Base-by-base conservation (phyloP, 371 early-diverging fungal species). In the Mortierella sp. region DNA sequence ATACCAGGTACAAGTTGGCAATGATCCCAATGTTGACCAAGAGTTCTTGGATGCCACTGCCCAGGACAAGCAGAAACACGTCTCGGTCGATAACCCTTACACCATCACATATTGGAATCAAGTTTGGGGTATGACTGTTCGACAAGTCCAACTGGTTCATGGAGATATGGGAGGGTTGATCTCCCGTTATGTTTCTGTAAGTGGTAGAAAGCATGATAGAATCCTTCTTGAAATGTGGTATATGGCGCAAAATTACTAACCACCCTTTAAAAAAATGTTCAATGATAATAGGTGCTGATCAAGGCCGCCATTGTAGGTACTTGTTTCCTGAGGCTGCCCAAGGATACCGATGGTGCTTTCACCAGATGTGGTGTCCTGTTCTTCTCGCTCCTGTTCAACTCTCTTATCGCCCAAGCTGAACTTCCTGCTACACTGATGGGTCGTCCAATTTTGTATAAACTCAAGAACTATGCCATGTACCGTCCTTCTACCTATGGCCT, bases 351-450 rank as follows among this genome's bases (percentile, higher is more conserved):
- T 17, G 91, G 92, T 56, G 89, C 90, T 37, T 91, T 92, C 72
- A 86, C 89, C 5, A 89, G 95, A 34, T 92, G 92, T 31, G 93
- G 93, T 78, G 91, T 88, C 23, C 65, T 88, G 43, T 86, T 86
- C 67, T 83, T 83, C 43, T 72, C 87, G 12, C 80, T 87, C 31
- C 63, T 89, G 32, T 86, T 89, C 82, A 87, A 84, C 65, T 80
- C 88, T 37, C 80, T 89, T 66, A 77, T 85, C 40, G 74, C 88
- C 15, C 82, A 84, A 67, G 73, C 85, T 17, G 89, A 88, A 64
- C 61, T 88, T 49, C 87, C 87, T 13, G 82, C 78, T 45, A 72
- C 79, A 28, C 64, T 89, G 62, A 70, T 82, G 8, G 89, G 88
- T 45, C 89, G 92, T n/a, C 83, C 83, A 29, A 83, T 87, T 45